These are phyloP conservation scores for Datisca glomerata DNA, from an alignment of 306 rosid species.

Conservation along the genomic window DNA sequence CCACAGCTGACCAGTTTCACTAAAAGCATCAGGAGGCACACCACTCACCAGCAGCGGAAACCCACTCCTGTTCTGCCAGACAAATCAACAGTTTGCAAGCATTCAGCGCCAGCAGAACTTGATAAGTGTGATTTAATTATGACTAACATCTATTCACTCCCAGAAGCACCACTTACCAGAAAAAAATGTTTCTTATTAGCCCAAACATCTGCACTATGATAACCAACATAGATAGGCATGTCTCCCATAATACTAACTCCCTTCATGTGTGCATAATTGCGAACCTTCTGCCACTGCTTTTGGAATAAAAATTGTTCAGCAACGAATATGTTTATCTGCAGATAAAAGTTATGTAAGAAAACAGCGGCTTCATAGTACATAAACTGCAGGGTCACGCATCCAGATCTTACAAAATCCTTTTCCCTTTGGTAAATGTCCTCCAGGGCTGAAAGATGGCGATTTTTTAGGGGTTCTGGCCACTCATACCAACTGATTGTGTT, in stretches of 20 bases:
- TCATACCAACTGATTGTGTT: conserved; percentile 66
- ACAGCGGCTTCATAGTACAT: conserved; percentile 13
- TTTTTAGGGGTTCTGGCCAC: conserved; percentile 89
- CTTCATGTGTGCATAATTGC: conserved; percentile 49
- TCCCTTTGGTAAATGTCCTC: conserved; percentile 54
- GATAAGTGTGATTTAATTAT: conserved; percentile 10
- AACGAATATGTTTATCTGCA: conserved; percentile 69
- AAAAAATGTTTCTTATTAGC: conserved; percentile 79
- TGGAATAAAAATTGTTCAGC: conserved; percentile 92
- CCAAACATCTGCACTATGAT: conserved; percentile 99
- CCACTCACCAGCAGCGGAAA: conserved; percentile 90
- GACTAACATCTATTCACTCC: conserved; percentile 6
- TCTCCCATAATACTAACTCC: conserved; percentile 92
- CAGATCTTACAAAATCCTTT: conserved; percentile 66
- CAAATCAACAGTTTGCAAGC: conserved; percentile 12
- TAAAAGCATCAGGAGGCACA: conserved; percentile 94
- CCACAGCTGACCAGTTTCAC: conserved; percentile 98
- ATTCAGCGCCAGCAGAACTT: conserved; percentile 3
- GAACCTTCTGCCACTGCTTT: conserved; percentile 90
- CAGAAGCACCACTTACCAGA: conserved; percentile 42
- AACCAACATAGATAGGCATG: conserved; percentile 98
- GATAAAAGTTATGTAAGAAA: conserved; percentile 16
- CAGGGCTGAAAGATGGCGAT: conserved; percentile 77
- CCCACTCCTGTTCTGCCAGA: conserved; percentile 64
- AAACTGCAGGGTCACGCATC: conserved; percentile 16